Conservation (phyloP, 2,329 filamentous ascomycete species). For the Sarocladium kiliense region DNA sequence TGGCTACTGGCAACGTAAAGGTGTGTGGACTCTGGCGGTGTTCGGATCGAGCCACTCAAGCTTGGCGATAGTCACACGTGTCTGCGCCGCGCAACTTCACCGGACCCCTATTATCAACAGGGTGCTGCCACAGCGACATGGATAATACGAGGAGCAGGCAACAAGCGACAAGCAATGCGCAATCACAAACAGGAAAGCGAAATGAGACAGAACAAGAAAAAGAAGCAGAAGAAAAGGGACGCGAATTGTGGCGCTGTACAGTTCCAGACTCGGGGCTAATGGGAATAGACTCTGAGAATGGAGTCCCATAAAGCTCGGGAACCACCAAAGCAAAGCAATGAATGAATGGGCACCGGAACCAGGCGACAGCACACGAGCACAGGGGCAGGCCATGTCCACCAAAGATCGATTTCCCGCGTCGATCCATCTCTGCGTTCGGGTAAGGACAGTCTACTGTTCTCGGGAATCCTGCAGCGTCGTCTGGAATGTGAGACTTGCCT, state of each 20-base stretch:
- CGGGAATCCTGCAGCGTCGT: too few species aligned
- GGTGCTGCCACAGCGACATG: not conserved
- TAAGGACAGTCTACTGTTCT: too few species aligned
- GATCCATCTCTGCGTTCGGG: too few species aligned
- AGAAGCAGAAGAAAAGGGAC: not conserved
- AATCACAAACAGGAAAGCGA: too few species aligned
- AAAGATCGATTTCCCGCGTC: too few species aligned
- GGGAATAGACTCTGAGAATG: conserved; percentile 6
- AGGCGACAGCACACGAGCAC: not conserved
- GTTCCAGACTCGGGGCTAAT: not conserved
- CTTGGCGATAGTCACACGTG: not conserved
- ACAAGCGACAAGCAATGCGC: too few species aligned
- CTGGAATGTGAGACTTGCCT: not conserved
- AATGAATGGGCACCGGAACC: too few species aligned
- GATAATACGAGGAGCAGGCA: not conserved
- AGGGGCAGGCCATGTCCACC: not conserved
- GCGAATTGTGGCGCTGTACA: not conserved
- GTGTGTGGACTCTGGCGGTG: too few species aligned
- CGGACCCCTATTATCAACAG: not conserved
- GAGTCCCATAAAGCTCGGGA: too few species aligned
- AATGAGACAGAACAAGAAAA: not conserved
- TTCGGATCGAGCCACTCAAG: not conserved
- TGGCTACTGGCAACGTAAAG: too few species aligned
- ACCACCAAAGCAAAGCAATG: too few species aligned
- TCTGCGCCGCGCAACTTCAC: not conserved